Evolutionary conservation across 108 stramenopile genomes (phyloP).

Genomic region (Skeletonema tropicum): DNA sequence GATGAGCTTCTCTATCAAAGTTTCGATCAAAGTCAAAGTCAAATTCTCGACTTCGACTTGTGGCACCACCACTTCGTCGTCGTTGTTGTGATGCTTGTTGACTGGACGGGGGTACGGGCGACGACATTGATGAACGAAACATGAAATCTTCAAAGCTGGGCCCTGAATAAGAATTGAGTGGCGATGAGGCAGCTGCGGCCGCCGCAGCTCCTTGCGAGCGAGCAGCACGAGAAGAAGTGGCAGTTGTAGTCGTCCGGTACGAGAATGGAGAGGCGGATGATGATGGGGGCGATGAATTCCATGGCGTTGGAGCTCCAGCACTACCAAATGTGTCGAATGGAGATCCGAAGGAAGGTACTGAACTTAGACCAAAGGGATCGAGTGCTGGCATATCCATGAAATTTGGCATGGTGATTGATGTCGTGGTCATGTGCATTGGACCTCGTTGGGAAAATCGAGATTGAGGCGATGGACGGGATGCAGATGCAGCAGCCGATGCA

Average conservation of each 20-base stretch:
- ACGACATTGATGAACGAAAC: background rate
- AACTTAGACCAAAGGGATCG: background rate
- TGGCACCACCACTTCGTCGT: background rate
- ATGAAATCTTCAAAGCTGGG: background rate
- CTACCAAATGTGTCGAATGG: background rate
- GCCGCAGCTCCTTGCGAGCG: background rate
- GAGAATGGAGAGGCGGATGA: constrained; percentile 9
- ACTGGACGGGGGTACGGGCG: background rate
- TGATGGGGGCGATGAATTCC: constrained; percentile 11
- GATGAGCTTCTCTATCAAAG: background rate
- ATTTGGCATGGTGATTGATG: background rate
- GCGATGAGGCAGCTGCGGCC: background rate
- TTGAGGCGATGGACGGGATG: background rate
- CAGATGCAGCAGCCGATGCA: background rate
- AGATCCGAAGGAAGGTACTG: constrained; percentile 2
- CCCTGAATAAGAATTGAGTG: constrained; percentile 6
- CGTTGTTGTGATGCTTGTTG: background rate
- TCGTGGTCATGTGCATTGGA: background rate
- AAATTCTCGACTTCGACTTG: background rate
- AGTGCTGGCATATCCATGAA: background rate
- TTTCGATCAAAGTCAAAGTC: background rate
- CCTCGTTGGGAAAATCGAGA: constrained; percentile 1
- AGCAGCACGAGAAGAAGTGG: background rate
- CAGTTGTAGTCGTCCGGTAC: background rate
- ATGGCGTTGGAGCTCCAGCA: background rate